phyloP scores from a whole-genome alignment of 2,329 filamentous ascomycete species.

The Ceratocystis alfenasii region DNA sequence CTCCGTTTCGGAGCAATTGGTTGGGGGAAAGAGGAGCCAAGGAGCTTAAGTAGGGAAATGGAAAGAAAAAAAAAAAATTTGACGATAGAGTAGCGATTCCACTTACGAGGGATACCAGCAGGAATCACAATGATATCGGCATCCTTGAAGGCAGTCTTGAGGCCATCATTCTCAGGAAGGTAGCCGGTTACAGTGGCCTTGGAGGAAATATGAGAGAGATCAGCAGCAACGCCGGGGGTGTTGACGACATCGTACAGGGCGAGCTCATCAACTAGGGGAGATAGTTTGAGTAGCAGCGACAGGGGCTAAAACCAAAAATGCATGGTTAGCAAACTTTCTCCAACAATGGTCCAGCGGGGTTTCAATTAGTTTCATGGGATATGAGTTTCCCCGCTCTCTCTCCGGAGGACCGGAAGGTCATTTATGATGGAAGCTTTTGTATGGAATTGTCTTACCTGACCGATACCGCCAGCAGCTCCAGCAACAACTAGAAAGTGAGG shows the following conservation, averaged over 20 bases:
- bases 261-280: slow-evolving; percentile 78
- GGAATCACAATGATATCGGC: slow-evolving; percentile 95
- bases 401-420: slow-evolving; percentile 4
- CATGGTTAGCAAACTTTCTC: slow-evolving; percentile 22
- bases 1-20: slow-evolving; percentile 11
- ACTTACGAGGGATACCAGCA: slow-evolving; percentile 89
- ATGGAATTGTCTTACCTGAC: slow-evolving; percentile 54
- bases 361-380: slow-evolving; percentile 2
- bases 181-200: slow-evolving; percentile 77
- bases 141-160: slow-evolving; percentile 79
- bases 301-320: slow-evolving; percentile 52
- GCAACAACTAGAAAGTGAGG: slow-evolving; percentile 54
- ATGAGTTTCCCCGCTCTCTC: not conserved
- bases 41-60: not conserved
- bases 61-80: not conserved
- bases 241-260: slow-evolving; percentile 99
- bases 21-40: slow-evolving; percentile 16
- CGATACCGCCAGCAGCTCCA: slow-evolving; percentile 96
- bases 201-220: slow-evolving; percentile 94
- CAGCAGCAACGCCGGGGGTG: slow-evolving; percentile 88
- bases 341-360: slow-evolving; percentile 17
- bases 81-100: not conserved
- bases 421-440: not conserved
- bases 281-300: slow-evolving; percentile 89
- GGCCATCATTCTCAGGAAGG: slow-evolving; percentile 73